These are phyloP conservation scores for Kalaharituber pfeilii DNA, from an alignment of 2,329 filamentous ascomycete genomes.

Conservation along the genomic window DNA sequence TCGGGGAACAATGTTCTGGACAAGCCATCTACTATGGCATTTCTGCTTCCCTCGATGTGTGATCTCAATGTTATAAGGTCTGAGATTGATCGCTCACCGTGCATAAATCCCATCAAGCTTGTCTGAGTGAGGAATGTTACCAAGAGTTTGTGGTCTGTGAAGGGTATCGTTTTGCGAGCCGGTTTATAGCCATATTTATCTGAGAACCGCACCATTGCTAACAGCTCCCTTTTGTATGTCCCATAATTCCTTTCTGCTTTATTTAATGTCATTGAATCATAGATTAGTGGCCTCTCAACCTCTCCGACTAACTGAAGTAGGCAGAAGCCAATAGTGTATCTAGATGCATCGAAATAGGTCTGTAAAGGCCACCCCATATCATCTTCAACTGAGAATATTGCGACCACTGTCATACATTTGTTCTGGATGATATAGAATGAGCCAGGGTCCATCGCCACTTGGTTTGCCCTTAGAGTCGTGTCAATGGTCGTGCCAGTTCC, in stretches of 20 bases:
- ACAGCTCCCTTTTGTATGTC: not conserved
- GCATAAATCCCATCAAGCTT: not conserved
- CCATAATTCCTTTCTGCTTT: not conserved
- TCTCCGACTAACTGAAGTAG: not conserved
- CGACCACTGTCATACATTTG: not conserved
- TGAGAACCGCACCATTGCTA: not conserved
- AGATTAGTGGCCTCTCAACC: not conserved
- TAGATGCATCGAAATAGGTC: not conserved
- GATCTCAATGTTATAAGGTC: not conserved
- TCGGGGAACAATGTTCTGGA: not conserved
- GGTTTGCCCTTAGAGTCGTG: not conserved
- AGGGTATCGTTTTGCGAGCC: not conserved
- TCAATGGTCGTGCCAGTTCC: not conserved
- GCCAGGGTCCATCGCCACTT: not conserved
- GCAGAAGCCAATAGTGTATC: not conserved
- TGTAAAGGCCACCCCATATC: not conserved
- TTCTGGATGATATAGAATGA: not conserved
- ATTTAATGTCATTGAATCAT: not conserved
- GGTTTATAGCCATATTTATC: not conserved
- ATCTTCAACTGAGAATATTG: not conserved
- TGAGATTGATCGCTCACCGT: not conserved
- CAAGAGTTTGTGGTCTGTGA: not conserved
- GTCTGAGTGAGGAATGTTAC: not conserved
- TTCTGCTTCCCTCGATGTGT: not conserved
- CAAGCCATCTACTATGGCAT: not conserved